Evolutionary conservation across 176 grass and related monocot species (phyloP), one percentile per base, ranked within the genome.

Genomic region (Eragrostis curvula): DNA sequence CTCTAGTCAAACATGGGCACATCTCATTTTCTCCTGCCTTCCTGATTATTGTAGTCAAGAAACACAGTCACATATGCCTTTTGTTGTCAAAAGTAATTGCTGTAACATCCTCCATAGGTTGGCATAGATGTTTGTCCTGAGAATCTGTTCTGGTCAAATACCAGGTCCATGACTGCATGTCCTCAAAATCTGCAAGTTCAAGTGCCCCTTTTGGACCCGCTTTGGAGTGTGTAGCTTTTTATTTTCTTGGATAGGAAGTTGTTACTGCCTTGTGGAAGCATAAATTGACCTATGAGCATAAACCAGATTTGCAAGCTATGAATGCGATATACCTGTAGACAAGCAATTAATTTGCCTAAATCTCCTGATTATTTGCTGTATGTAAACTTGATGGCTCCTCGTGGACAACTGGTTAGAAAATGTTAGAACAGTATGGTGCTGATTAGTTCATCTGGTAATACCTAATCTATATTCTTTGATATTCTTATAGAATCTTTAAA

Each of bases 401-500:
- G 21, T 28, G 30, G 63, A 16, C 42, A 51, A 0, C 11, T 41
- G 53, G 9, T 44, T 61, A 64, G 42, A 63, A 79, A 23, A 43
- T 86, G 21, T 72, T 7, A 51, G 43, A 79, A 43, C 9, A 43
- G 61, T 63, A 36, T 20, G 20, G 28, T 25, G 32, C 40, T 62
- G 30, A 43, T 85, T 70, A 16, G 28, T 71, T 64, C 45, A 41
- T 85, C 24, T 79, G 43, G 30, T 61, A 48, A 58, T 84, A 5
- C 8, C 30, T 21, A 72, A 71, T 78, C 30, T 86, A 63, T 46
- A 15, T 59, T 84, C 21, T 65, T 51, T 21, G 25, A 24, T 80
- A 53, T 55, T 71, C 68, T 73, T 73, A 43, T 70, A 43, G 23
- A 25, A 58, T 58, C 21, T 58, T 24, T 58, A 24, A 58, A 27